Conservation (phyloP, 192 early-diverging fungal genomes). For the Coemansia sp. region DNA sequence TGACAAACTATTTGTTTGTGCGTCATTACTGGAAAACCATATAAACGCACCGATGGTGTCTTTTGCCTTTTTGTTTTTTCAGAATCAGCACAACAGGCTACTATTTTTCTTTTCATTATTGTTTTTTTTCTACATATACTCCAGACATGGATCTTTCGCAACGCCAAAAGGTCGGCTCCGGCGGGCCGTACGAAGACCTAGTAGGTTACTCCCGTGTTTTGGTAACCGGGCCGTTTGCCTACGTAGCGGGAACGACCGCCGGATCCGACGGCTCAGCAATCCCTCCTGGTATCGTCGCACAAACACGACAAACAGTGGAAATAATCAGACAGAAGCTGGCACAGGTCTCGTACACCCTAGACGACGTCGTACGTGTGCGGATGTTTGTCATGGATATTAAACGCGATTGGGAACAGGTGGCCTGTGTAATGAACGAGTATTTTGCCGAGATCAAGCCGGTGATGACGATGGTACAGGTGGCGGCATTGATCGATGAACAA, state of each 20-base stretch:
- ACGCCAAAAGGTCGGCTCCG: constrained; percentile 15
- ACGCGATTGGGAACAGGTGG: constrained; percentile 38
- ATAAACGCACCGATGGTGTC: too few species aligned
- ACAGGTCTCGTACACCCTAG: constrained; percentile 8
- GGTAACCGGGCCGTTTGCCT: constrained; percentile 20
- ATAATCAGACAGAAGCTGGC: constrained; percentile 22
- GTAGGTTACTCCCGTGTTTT: constrained; percentile 40
- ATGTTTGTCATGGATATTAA: constrained; percentile 49
- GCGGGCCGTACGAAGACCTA: constrained; percentile 32
- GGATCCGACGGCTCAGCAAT: constrained; percentile 25
- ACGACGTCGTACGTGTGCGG: constrained; percentile 37
- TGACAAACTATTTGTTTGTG: too few species aligned
- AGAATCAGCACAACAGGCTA: background rate
- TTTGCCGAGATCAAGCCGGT: constrained; percentile 31
- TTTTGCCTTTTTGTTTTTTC: too few species aligned
- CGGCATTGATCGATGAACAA: constrained; percentile 32
- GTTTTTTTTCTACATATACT: background rate
- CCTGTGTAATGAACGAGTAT: constrained; percentile 28
- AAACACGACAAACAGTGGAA: constrained; percentile 23
- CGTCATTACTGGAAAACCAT: too few species aligned
- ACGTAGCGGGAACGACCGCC: constrained; percentile 30
- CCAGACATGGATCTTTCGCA: constrained; percentile 1
- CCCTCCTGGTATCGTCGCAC: constrained; percentile 5
- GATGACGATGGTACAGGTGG: constrained; percentile 50
- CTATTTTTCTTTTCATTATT: background rate